Evolutionary conservation across 2,329 filamentous ascomycete species (phyloP).

Genomic region (Truncatella angustata): DNA sequence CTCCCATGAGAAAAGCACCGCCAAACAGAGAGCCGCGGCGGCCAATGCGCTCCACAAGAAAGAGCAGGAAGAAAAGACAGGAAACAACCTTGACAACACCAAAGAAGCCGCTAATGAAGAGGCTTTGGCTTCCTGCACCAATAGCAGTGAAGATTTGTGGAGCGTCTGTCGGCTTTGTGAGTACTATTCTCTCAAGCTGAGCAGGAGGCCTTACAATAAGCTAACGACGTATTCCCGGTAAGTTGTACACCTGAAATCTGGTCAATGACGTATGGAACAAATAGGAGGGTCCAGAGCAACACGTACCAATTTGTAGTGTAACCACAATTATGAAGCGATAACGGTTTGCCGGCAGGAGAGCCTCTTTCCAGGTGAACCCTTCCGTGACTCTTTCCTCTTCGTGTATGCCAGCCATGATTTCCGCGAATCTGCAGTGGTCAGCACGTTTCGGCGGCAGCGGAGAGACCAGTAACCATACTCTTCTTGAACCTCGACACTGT

Average conservation of each 20-base stretch:
- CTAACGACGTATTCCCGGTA: conserved; percentile 49
- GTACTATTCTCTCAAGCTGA: not conserved
- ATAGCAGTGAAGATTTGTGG: conserved; percentile 51
- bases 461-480: conserved; percentile 25
- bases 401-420: conserved; percentile 43
- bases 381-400: conserved; percentile 44
- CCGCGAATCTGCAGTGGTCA: conserved; percentile 28
- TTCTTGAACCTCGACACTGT: conserved; percentile 32
- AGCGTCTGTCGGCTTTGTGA: conserved; percentile 29
- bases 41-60: conserved; percentile 47
- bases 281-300: too few species aligned
- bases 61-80: conserved; percentile 43
- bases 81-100: conserved; percentile 50
- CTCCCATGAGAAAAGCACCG: conserved; percentile 48
- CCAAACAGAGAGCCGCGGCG: conserved; percentile 46
- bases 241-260: conserved; percentile 36
- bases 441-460: not conserved
- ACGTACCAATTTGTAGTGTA: conserved; percentile 46
- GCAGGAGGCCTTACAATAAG: conserved; percentile 34
- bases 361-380: conserved; percentile 44
- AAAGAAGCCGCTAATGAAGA: conserved; percentile 52
- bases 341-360: conserved; percentile 44
- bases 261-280: not conserved
- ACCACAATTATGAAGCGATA: conserved; percentile 47
- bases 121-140: conserved; percentile 43